Evolutionary conservation across 331 rosid species (phyloP).

Genomic region (Saraca asoca): DNA sequence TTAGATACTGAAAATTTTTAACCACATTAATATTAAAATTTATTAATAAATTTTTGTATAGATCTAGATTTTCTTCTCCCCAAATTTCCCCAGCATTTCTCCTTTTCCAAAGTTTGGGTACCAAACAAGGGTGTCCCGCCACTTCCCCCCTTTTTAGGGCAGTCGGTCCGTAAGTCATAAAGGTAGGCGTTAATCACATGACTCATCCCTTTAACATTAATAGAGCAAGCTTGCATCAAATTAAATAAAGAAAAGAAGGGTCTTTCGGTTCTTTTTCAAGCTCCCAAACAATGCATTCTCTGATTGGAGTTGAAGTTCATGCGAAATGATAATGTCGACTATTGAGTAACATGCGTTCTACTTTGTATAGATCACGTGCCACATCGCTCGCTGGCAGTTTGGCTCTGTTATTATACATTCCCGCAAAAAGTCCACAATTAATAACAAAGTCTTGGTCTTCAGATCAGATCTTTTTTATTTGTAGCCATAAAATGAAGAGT

Average conservation of each 20-base stretch:
- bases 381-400: no score
- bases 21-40: no score
- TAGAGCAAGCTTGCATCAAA: not conserved
- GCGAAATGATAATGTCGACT: constrained; percentile 48
- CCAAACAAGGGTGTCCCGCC: not conserved
- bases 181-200: constrained; percentile 25
- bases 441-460: no score
- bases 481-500: no score
- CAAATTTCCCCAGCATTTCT: not conserved
- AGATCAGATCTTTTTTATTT: no score
- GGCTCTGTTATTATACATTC: constrained; percentile 12
- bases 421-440: not conserved
- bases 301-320: constrained; percentile 11
- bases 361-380: constrained; percentile 29
- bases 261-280: constrained; percentile 30
- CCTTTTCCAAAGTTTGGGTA: constrained; percentile 23
- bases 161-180: constrained; percentile 45
- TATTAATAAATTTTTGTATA: no score
- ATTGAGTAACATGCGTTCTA: not conserved
- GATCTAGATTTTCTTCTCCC: not conserved
- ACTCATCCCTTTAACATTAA: not conserved
- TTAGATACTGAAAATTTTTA: no score
- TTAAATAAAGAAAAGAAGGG: no score
- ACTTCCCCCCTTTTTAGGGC: not conserved
- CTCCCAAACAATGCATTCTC: constrained; percentile 40